Conservation (phyloP, 257 asterid species). For the Przewalskia tangutica region DNA sequence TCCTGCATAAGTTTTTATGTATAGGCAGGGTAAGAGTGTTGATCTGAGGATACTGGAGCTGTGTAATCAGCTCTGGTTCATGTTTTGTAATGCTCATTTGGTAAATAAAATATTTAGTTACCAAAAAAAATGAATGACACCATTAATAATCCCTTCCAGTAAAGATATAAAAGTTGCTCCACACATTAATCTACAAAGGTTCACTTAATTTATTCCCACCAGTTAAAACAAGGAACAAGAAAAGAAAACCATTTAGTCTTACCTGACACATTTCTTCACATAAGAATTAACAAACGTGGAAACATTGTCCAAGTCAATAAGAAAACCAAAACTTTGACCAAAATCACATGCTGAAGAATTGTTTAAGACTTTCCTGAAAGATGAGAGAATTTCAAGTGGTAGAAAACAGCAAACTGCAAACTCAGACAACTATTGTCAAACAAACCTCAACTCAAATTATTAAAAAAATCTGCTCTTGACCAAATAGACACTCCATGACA, state of each 20-base stretch:
- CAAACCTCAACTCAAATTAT: not conserved
- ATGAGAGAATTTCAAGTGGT: not conserved
- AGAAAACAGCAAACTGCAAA: not conserved
- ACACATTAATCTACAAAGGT: too few relatives aligned
- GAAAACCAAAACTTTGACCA: not conserved
- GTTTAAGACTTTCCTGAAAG: not conserved
- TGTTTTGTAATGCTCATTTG: too few relatives aligned
- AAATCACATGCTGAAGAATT: not conserved
- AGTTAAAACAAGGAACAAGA: not conserved
- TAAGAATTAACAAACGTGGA: not conserved
- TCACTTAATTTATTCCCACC: too few relatives aligned
- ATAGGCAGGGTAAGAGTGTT: too few relatives aligned
- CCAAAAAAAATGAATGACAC: not conserved
- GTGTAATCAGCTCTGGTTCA: too few relatives aligned
- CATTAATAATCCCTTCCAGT: not conserved
- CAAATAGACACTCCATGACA: not conserved
- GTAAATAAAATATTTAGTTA: too few relatives aligned
- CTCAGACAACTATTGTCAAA: not conserved
- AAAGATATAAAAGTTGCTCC: not conserved
- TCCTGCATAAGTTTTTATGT: too few relatives aligned
- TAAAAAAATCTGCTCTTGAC: not conserved
- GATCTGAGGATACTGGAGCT: too few relatives aligned
- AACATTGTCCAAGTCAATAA: not conserved
- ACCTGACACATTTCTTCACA: conserved; percentile 4
- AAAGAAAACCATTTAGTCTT: not conserved